Percentiles rank a stretch among this genome's conserved stretches.
These are phyloP conservation scores for Psophocarpus tetragonolobus DNA, from an alignment of 306 rosid species.

Conservation along the genomic window DNA sequence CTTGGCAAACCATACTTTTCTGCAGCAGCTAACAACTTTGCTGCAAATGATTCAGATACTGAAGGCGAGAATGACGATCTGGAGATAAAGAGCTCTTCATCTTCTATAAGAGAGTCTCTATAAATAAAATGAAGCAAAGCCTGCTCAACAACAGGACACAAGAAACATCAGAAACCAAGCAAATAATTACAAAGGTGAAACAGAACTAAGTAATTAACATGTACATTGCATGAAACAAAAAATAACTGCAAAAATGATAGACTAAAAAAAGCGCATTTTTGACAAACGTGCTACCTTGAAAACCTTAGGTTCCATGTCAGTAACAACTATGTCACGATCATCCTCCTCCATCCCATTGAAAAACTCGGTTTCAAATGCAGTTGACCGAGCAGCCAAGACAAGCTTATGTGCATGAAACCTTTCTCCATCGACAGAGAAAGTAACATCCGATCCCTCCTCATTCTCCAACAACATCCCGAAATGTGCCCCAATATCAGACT, in stretches of 20 bases:
- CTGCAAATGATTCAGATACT: constrained; percentile 73
- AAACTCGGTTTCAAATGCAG: constrained; percentile 67
- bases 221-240: constrained; percentile 11
- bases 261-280: neutral
- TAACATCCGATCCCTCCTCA: constrained; percentile 87
- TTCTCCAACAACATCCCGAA: constrained; percentile 78
- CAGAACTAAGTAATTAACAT: constrained; percentile 16
- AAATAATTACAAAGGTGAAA: constrained; percentile 11
- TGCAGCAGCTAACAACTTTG: constrained; percentile 88
- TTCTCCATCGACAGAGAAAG: constrained; percentile 78
- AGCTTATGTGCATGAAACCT: constrained; percentile 88
- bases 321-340: constrained; percentile 55
- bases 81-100: constrained; percentile 71
- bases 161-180: constrained; percentile 36
- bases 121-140: constrained; percentile 92
- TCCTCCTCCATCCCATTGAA: constrained; percentile 62
- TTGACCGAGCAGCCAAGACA: constrained; percentile 90
- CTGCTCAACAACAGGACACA: constrained; percentile 53
- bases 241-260: neutral
- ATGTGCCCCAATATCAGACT: constrained; percentile 81
- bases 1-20: constrained; percentile 83
- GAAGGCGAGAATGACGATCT: constrained; percentile 64
- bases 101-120: constrained; percentile 77
- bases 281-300: constrained; percentile 67
- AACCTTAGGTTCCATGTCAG: constrained; percentile 85